phyloP scores from a whole-genome alignment of 805 yeast species.

The Komagataella ulmi region DNA sequence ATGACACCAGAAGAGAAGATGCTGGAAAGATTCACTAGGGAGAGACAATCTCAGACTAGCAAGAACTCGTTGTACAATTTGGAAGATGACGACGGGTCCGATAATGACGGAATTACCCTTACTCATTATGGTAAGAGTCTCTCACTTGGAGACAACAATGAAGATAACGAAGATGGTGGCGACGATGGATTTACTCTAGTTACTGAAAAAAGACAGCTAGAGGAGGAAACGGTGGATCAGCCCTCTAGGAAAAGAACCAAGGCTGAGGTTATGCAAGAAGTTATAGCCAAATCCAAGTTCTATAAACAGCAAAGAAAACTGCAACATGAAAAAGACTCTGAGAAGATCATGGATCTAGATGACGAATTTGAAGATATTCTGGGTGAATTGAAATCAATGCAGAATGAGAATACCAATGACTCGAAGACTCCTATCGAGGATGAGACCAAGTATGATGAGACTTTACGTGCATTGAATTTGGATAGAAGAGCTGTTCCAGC shows the following conservation, averaged over 20 bases:
- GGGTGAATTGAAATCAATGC: slow-evolving; percentile 30
- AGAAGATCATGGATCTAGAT: slow-evolving; percentile 53
- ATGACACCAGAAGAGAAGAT: slow-evolving; percentile 84
- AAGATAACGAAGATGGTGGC: slow-evolving; percentile 24
- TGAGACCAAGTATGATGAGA: slow-evolving; percentile 43
- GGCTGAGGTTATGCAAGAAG: slow-evolving; percentile 77
- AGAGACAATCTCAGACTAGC: slow-evolving; percentile 52
- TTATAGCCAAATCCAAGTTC: slow-evolving; percentile 71
- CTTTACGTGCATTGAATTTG: slow-evolving; percentile 50
- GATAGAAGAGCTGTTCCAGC: slow-evolving; percentile 74
- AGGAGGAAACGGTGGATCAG: slow-evolving; percentile 13
- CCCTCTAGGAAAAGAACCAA: slow-evolving; percentile 57
- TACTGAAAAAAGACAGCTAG: slow-evolving; percentile 19
- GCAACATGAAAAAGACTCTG: slow-evolving; percentile 44
- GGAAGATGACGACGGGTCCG: slow-evolving; percentile 47
- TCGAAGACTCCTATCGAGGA: slow-evolving; percentile 26
- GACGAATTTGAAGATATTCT: slow-evolving; percentile 62
- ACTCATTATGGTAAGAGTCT: slow-evolving; percentile 74
- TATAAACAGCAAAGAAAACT: slow-evolving; percentile 66
- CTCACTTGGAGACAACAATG: slow-evolving; percentile 41
- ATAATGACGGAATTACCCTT: slow-evolving; percentile 30
- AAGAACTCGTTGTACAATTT: slow-evolving; percentile 56
- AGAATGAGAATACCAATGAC: slow-evolving; percentile 9
- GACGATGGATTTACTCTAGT: slow-evolving; percentile 17
- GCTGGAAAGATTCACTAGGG: slow-evolving; percentile 90